These are phyloP conservation scores for Leptographium wingfieldii DNA, from an alignment of 2,329 filamentous ascomycete species.

Conservation along the genomic window DNA sequence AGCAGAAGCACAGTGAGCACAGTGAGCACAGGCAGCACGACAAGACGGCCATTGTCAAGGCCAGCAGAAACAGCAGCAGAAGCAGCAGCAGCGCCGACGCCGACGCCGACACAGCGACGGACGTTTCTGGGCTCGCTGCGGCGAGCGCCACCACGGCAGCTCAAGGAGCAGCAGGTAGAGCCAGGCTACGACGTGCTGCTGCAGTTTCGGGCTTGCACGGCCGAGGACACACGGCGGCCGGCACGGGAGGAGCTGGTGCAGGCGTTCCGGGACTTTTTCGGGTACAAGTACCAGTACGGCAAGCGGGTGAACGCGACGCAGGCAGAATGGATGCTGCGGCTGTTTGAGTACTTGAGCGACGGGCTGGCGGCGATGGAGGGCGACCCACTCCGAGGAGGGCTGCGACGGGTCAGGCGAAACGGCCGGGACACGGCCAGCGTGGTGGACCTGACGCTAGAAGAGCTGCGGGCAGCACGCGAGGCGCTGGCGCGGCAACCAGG, in stretches of 20 bases:
- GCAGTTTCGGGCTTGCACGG: conserved; percentile 50
- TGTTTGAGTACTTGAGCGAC: conserved; percentile 42
- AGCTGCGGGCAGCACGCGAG: conserved; percentile 32
- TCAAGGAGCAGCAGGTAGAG: conserved; percentile 51
- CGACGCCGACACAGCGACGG: conserved; percentile 22
- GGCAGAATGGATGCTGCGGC: conserved; percentile 41
- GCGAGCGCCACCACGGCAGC: conserved; percentile 41
- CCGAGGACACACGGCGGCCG: conserved; percentile 53
- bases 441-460: conserved; percentile 24
- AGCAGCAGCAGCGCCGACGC: not conserved
- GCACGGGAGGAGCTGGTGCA: conserved; percentile 46
- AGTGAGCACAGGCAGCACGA: too few relatives aligned
- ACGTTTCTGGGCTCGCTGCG: conserved; percentile 50
- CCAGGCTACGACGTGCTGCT: conserved; percentile 62
- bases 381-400: conserved; percentile 34
- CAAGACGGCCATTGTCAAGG: not conserved
- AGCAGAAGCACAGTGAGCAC: not conserved
- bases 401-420: not conserved
- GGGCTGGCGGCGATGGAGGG: not conserved
- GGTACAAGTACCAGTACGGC: conserved; percentile 34
- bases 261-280: conserved; percentile 54
- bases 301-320: conserved; percentile 52
- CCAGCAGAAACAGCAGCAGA: not conserved
- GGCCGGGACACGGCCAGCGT: not conserved
- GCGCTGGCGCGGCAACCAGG: conserved; percentile 6